Base-by-base conservation (phyloP, 495 filamentous ascomycete species). In the Penicillium silybi region DNA sequence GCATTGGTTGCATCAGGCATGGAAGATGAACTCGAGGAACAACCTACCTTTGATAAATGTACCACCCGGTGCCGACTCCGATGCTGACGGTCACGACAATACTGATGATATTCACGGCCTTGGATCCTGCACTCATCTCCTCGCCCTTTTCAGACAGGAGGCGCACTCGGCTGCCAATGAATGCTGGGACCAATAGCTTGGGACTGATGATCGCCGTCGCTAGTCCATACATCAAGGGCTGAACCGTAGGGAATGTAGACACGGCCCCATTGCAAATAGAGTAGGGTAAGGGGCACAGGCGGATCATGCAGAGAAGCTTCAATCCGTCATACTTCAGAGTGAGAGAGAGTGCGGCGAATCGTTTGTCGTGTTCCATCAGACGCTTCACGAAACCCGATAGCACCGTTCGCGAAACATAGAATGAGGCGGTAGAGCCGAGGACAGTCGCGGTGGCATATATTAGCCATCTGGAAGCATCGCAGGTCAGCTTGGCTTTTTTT, bases 271-370 rank as follows among this genome's bases (percentile, higher is more conserved):
- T 98, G 59, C 88, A 91, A 50, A 97, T 73, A 19, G 88, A 92
- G 65, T 95, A 98, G n/a, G 93, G 93, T 52, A 97, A 67, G 19
- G 93, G 93, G 53, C 93, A 97, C 32, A 97, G 73, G 25, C 93
- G 79, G 50, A 98, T 95, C 88, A 96, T 96, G 57, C 86, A 84
- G 26, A 98, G 76, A 16, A 97, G 77, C 54, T 90, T 89, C 35
- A 98, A 64, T 0, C 93, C 95, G 63, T 98, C 93, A 58, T 90
- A 85, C 46, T 85, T 83, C 29, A 85, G 60, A 5, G 85, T 86
- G 44, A 88, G 69, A 6, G 84, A 70, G 23, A 90, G 71, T 13
- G 86, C 86, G 2, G 83, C 82, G 60, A 89, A 90, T 32, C 91
- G 79, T 61, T 82, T 85, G 70, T 98, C 93, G 37, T 79, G 79